Conservation (phyloP, 2,329 filamentous ascomycete genomes). For the Colletotrichum lentis region DNA sequence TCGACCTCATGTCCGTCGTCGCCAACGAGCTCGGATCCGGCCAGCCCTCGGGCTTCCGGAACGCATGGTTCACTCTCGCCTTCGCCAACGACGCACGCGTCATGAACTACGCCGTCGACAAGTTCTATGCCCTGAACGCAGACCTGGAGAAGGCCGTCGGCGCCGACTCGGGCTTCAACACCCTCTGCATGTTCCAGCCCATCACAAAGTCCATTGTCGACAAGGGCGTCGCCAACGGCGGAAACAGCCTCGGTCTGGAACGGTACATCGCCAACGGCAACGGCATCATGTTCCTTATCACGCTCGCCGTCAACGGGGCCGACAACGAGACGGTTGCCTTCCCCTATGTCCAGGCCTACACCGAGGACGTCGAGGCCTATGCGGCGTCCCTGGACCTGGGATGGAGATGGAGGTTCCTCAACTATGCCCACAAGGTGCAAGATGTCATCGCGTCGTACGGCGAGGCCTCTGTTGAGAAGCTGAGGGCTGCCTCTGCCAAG, state of each 20-base stretch:
- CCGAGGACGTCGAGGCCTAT: constrained; percentile 45
- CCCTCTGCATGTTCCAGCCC: constrained; percentile 47
- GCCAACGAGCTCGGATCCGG: constrained; percentile 45
- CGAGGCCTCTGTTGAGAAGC: constrained; percentile 46
- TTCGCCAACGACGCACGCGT: constrained; percentile 50
- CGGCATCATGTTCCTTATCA: constrained; percentile 47
- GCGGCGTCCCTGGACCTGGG: constrained; percentile 41
- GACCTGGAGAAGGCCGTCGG: constrained; percentile 42
- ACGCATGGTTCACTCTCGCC: constrained; percentile 49
- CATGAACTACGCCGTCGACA: constrained; percentile 46
- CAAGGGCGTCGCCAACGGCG: constrained; percentile 45
- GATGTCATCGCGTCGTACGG: constrained; percentile 51
- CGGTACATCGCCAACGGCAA: constrained; percentile 42
- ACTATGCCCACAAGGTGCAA: constrained; percentile 54
- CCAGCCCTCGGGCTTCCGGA: constrained; percentile 45
- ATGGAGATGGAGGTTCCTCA: constrained; percentile 51
- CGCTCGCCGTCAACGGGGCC: constrained; percentile 45
- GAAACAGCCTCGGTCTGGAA: constrained; percentile 49
- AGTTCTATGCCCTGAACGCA: constrained; percentile 44
- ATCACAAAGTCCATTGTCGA: constrained; percentile 45
- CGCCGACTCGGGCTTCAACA: constrained; percentile 42
- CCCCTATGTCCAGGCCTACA: constrained; percentile 48
- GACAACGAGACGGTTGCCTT: constrained; percentile 47
- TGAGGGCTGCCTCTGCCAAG: constrained; percentile 46
- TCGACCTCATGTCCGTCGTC: constrained; percentile 44